Evolutionary conservation across 2,329 filamentous ascomycete species (phyloP).

Genomic region (Aspergillus jensenii): DNA sequence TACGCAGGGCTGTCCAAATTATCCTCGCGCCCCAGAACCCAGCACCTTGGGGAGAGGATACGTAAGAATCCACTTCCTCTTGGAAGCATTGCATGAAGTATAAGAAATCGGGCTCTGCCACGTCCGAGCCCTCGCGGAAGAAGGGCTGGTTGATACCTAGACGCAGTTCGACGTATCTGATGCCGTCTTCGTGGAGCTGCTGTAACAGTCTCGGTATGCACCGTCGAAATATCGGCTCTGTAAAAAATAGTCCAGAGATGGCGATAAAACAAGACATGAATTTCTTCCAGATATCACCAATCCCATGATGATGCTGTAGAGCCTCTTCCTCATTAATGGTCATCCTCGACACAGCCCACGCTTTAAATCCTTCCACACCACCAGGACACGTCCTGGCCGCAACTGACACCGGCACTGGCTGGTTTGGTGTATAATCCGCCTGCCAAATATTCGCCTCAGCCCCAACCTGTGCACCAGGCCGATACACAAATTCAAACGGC

Average conservation of each 20-base stretch:
- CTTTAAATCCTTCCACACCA: conserved; percentile 4
- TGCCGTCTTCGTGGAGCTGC: conserved; percentile 12
- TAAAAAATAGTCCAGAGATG: conserved; percentile 11
- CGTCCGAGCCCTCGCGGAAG: not conserved
- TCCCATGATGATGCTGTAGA: conserved; percentile 12
- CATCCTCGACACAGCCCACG: conserved; percentile 11
- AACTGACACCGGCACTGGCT: not conserved
- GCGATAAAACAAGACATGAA: conserved; percentile 7
- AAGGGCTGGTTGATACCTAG: conserved; percentile 8
- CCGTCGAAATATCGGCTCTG: conserved; percentile 12
- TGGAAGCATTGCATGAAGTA: conserved; percentile 15
- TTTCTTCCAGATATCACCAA: conserved; percentile 13
- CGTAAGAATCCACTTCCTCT: conserved; percentile 9
- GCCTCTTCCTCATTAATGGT: conserved; percentile 13
- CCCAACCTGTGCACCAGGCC: not conserved
- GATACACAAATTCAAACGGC: conserved; percentile 8
- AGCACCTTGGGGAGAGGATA: conserved; percentile 3
- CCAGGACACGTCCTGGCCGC: conserved; percentile 6
- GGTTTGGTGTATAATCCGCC: conserved; percentile 1
- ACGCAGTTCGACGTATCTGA: conserved; percentile 13
- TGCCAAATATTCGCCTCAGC: conserved; percentile 6
- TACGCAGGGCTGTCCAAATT: conserved; percentile 13
- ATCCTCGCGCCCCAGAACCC: conserved; percentile 13
- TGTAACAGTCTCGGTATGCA: conserved; percentile 10
- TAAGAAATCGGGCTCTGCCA: not conserved